A percentile compares a stretch with the other conserved stretches of the same genome.
Evolutionary conservation across 208 protist species (phyloP).

Genomic region (Strigomonas culicis): DNA sequence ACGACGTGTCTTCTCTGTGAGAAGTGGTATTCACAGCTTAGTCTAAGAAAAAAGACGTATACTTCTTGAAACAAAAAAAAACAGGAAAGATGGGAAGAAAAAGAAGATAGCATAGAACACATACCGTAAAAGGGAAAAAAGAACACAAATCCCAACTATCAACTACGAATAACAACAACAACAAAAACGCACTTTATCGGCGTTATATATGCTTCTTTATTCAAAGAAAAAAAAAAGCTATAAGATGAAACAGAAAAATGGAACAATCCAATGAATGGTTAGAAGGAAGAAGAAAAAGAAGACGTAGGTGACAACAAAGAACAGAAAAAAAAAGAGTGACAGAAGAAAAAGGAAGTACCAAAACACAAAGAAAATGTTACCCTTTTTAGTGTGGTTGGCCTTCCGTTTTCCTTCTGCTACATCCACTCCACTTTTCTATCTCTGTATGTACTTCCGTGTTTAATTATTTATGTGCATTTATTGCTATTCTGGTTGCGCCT

Average conservation of each 20-base stretch:
- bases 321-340: background rate
- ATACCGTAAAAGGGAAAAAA: too few species aligned
- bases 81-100: background rate
- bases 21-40: background rate
- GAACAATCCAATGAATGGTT: background rate
- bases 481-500: background rate
- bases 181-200: too few species aligned
- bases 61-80: background rate
- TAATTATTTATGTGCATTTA: background rate
- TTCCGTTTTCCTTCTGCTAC: too few species aligned
- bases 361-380: conserved; percentile 2
- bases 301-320: background rate
- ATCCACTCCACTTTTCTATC: too few species aligned
- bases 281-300: conserved; percentile 16
- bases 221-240: background rate
- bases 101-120: background rate
- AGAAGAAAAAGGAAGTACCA: background rate
- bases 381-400: too few species aligned
- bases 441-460: too few species aligned
- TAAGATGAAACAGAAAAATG: background rate
- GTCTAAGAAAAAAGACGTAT: background rate
- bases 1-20: background rate
- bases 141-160: too few species aligned
- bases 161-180: too few species aligned
- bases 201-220: background rate